Conservation (phyloP, 345 rosid species). For the Pugionium dolabratum region DNA sequence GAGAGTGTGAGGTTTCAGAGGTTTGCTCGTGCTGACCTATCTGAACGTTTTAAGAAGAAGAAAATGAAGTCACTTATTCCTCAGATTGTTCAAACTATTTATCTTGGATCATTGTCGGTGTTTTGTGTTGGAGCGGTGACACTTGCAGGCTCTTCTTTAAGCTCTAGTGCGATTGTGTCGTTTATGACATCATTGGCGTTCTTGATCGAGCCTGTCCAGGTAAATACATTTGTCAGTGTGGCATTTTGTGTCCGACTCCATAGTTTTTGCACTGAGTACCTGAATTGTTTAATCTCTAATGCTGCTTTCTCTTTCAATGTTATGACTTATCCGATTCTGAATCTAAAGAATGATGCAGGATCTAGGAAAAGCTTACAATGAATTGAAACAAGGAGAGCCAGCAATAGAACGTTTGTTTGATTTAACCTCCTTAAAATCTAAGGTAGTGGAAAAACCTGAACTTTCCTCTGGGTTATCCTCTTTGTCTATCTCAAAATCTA, state of each 20-base stretch:
- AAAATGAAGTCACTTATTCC: slow-evolving; percentile 93
- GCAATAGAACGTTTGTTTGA: slow-evolving; percentile 82
- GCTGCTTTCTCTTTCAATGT: slow-evolving; percentile 24
- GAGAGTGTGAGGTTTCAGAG: slow-evolving; percentile 72
- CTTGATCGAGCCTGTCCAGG: slow-evolving; percentile 92
- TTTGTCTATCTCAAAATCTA: neutral
- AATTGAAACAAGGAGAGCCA: slow-evolving; percentile 94
- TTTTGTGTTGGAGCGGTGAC: slow-evolving; percentile 75
- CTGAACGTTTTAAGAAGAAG: slow-evolving; percentile 67
- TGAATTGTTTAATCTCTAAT: neutral
- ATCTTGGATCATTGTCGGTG: slow-evolving; percentile 67
- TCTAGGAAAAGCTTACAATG: slow-evolving; percentile 90
- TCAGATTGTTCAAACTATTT: slow-evolving; percentile 69
- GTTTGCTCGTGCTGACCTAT: slow-evolving; percentile 68
- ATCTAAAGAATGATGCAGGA: slow-evolving; percentile 55
- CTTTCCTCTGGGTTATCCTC: slow-evolving; percentile 8
- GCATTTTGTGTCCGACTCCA: neutral
- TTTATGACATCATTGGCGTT: slow-evolving; percentile 77
- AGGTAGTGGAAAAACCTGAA: slow-evolving; percentile 46
- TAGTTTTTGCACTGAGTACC: neutral
- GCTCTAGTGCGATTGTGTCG: slow-evolving; percentile 67
- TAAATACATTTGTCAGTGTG: slow-evolving; percentile 33
- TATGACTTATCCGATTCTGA: slow-evolving; percentile 47
- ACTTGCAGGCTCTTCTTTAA: slow-evolving; percentile 62
- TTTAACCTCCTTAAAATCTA: slow-evolving; percentile 55